phyloP scores from a whole-genome alignment of 352 stramenopile genomes.

The Globisporangium parvum region DNA sequence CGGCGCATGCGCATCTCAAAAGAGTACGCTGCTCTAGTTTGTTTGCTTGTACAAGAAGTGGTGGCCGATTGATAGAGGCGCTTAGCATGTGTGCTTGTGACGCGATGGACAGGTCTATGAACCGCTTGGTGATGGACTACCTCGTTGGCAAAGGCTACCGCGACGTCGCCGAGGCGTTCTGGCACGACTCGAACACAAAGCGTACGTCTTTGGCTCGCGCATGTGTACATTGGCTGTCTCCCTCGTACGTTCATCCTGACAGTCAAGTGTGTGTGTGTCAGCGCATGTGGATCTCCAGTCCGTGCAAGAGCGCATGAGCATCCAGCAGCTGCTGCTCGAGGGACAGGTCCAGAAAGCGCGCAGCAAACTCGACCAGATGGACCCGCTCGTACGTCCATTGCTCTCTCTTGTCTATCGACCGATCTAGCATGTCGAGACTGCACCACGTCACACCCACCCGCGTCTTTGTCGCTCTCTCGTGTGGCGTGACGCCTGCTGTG shows the following conservation, averaged over 20 bases:
- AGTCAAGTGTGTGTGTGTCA: constrained; percentile 8
- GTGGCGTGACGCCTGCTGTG: background rate
- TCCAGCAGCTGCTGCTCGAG: constrained; percentile 61
- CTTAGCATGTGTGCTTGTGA: background rate
- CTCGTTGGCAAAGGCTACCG: constrained; percentile 75
- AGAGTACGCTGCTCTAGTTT: constrained; percentile 28
- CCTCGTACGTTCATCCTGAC: background rate
- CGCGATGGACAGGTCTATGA: constrained; percentile 45
- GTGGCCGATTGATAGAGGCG: background rate
- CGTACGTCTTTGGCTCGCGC: constrained; percentile 29
- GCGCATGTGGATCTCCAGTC: constrained; percentile 67
- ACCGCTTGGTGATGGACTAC: constrained; percentile 78
- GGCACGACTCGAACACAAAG: constrained; percentile 59
- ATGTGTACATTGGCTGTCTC: background rate
- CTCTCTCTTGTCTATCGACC: background rate
- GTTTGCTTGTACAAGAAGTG: background rate
- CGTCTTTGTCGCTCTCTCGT: too few species aligned
- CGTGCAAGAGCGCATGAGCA: constrained; percentile 65
- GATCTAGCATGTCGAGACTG: background rate
- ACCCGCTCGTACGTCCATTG: constrained; percentile 25
- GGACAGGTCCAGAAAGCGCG: constrained; percentile 56
- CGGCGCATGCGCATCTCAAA: constrained; percentile 62
- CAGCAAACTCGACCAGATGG: constrained; percentile 44
- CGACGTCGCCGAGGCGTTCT: constrained; percentile 71
- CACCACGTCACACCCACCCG: too few species aligned